Evolutionary conservation across 768 basidiomycete species (phyloP).

Genomic region (Mycena haematopus): DNA sequence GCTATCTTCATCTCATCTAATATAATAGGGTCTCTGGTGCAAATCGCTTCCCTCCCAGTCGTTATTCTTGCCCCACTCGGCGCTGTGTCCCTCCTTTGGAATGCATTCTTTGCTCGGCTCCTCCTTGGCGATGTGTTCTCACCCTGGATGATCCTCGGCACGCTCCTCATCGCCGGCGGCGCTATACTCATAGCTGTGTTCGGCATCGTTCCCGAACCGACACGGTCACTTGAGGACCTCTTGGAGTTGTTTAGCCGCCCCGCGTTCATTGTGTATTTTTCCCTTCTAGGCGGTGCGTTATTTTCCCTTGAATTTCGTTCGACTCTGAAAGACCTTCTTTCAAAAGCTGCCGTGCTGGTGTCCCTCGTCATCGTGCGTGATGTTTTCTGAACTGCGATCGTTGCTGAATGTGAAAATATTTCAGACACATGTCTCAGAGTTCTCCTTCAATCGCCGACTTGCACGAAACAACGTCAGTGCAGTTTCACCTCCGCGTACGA

Average conservation of each 20-base stretch:
- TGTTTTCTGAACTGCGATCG: background rate
- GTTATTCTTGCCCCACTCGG: constrained; percentile 94
- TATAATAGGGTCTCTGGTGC: constrained; percentile 85
- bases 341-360: constrained; percentile 53
- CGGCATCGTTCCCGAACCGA: constrained; percentile 89
- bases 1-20: constrained; percentile 89
- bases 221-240: constrained; percentile 86
- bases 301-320: background rate
- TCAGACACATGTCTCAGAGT: constrained; percentile 80
- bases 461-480: constrained; percentile 30
- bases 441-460: constrained; percentile 54
- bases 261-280: constrained; percentile 83
- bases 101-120: constrained; percentile 87
- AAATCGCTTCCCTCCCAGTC: constrained; percentile 92
- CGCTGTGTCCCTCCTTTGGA: constrained; percentile 92
- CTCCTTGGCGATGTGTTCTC: constrained; percentile 89
- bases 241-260: constrained; percentile 76
- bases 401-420: background rate
- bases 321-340: background rate
- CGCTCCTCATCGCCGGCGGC: constrained; percentile 85
- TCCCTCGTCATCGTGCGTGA: constrained; percentile 68
- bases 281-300: constrained; percentile 55
- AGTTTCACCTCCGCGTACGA: constrained; percentile 37
- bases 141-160: constrained; percentile 84
- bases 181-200: constrained; percentile 91